Percentiles rank a stretch among this genome's conserved stretches.
Conservation (phyloP, 2,329 filamentous ascomycete genomes). For the Diaporthe vaccinii region DNA sequence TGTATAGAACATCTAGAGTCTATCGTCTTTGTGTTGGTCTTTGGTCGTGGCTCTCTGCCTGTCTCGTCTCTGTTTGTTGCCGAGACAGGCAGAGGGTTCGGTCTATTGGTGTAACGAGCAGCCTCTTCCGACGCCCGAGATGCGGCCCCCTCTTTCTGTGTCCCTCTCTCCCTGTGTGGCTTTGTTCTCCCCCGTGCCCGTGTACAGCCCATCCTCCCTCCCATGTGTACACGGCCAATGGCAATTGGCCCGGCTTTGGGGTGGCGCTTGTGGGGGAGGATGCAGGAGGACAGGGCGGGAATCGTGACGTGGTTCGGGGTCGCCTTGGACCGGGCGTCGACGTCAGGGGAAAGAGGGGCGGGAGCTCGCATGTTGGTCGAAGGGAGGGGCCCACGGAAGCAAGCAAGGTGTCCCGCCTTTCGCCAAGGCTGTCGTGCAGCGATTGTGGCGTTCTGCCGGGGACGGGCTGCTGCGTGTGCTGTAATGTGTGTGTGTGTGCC, state of each 20-base stretch:
- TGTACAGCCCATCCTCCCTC: constrained; percentile 21
- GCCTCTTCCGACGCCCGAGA: constrained; percentile 14
- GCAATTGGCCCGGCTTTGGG: too few species aligned
- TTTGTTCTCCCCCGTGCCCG: background rate
- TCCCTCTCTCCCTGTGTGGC: background rate
- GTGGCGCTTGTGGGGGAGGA: background rate
- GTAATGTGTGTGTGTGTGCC: background rate
- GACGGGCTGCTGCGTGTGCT: background rate
- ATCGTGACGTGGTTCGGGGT: background rate
- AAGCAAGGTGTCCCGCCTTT: constrained; percentile 1
- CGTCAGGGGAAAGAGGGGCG: constrained; percentile 5
- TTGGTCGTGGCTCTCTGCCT: too few species aligned
- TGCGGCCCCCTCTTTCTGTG: background rate
- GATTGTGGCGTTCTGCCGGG: constrained; percentile 18
- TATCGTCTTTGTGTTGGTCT: constrained; percentile 16
- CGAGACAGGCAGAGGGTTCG: background rate
- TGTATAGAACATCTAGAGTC: constrained; percentile 30
- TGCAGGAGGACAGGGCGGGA: background rate
- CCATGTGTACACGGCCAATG: constrained; percentile 24
- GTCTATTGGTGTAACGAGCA: constrained; percentile 17
- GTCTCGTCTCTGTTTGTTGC: too few species aligned
- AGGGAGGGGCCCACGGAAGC: background rate
- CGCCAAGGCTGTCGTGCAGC: constrained; percentile 28
- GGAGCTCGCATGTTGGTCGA: background rate
- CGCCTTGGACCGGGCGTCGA: background rate